Conservation (phyloP, 495 filamentous ascomycete genomes). For the Hyaloscypha hepaticicola region DNA sequence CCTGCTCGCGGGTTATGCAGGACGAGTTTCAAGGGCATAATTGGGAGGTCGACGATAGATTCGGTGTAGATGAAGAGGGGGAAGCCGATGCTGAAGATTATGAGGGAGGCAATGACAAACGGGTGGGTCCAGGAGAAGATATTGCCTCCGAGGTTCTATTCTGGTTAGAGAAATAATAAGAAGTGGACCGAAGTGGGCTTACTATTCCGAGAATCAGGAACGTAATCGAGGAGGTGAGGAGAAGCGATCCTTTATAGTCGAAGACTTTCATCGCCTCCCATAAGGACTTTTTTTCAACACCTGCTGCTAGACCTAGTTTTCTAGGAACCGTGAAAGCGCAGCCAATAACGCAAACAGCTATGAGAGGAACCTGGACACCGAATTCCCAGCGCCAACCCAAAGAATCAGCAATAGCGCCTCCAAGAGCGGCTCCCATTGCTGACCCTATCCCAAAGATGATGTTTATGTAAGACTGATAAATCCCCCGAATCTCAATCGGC, state of each 20-base stretch:
- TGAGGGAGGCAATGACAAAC: constrained; percentile 61
- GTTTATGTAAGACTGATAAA: constrained; percentile 77
- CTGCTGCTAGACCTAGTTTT: constrained; percentile 55
- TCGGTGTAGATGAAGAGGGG: constrained; percentile 64
- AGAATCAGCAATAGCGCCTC: constrained; percentile 69
- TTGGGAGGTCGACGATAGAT: constrained; percentile 56
- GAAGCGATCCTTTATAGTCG: constrained; percentile 64
- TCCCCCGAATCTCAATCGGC: constrained; percentile 67
- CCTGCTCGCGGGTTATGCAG: constrained; percentile 58
- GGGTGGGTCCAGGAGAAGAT: constrained; percentile 71
- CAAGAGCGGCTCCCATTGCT: constrained; percentile 68
- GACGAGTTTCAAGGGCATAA: constrained; percentile 69
- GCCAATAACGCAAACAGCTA: constrained; percentile 59
- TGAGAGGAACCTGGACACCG: constrained; percentile 63
- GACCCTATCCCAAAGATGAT: constrained; percentile 60
- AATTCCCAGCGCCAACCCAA: constrained; percentile 71
- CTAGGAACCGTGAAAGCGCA: constrained; percentile 57
- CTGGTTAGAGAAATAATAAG: constrained; percentile 26
- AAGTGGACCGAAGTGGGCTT: constrained; percentile 24
- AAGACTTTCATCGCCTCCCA: constrained; percentile 61
- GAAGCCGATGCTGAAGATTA: constrained; percentile 53
- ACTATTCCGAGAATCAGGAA: constrained; percentile 69
- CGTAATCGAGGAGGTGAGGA: constrained; percentile 63
- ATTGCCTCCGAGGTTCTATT: constrained; percentile 72
- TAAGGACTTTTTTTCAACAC: constrained; percentile 47